These are phyloP conservation scores for Lanzia echinophila DNA, from an alignment of 2,329 filamentous ascomycete species.

Conservation along the genomic window DNA sequence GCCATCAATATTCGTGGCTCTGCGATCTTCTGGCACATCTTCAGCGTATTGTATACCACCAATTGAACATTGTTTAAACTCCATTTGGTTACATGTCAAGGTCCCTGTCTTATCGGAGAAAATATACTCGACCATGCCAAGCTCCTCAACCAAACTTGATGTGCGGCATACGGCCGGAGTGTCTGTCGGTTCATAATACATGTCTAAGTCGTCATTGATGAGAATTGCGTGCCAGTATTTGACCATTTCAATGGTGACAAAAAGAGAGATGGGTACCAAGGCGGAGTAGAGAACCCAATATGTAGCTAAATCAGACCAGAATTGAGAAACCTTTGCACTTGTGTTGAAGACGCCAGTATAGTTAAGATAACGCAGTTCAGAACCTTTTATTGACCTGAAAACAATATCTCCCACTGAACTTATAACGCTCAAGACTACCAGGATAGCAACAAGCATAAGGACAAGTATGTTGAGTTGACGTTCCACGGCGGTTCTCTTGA, in stretches of 20 bases:
- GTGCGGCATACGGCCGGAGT: slow-evolving; percentile 94
- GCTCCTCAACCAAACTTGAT: slow-evolving; percentile 90
- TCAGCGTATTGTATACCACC: slow-evolving; percentile 90
- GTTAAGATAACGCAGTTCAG: slow-evolving; percentile 65
- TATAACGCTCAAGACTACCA: slow-evolving; percentile 78
- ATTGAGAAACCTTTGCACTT: slow-evolving; percentile 59
- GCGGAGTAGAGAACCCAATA: slow-evolving; percentile 99
- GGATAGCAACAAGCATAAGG: slow-evolving; percentile 77
- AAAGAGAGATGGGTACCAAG: slow-evolving; percentile 92
- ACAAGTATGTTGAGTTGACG: slow-evolving; percentile 90
- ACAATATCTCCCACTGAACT: slow-evolving; percentile 89
- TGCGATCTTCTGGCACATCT: slow-evolving; percentile 83
- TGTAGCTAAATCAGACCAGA: slow-evolving; percentile 91
- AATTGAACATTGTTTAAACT: slow-evolving; percentile 93
- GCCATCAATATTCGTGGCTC: slow-evolving; percentile 71
- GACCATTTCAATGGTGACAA: slow-evolving; percentile 94
- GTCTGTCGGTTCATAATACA: slow-evolving; percentile 93
- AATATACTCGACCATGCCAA: slow-evolving; percentile 97
- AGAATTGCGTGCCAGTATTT: slow-evolving; percentile 98
- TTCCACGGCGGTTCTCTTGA: slow-evolving; percentile 96
- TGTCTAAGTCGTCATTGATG: slow-evolving; percentile 95
- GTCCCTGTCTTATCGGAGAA: slow-evolving; percentile 98
- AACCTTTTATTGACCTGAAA: slow-evolving; percentile 56
- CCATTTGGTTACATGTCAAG: slow-evolving; percentile 97
- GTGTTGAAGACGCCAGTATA: slow-evolving; percentile 54